These are phyloP conservation scores for Apiotrichum akiyoshidainum DNA, from an alignment of 1,284 basidiomycete species.

Conservation along the genomic window DNA sequence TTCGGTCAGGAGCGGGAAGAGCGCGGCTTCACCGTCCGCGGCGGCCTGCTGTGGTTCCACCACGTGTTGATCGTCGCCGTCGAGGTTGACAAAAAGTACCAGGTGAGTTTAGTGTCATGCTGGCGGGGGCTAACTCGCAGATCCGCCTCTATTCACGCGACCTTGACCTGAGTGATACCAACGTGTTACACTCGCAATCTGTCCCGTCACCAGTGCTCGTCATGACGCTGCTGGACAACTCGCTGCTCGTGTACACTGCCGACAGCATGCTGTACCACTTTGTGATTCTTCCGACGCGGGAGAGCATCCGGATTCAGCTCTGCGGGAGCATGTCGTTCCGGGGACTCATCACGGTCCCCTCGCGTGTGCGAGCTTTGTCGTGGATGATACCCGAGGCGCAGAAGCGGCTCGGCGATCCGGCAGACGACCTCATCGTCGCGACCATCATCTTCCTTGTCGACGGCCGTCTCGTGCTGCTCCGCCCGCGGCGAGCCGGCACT, in stretches of 20 bases:
- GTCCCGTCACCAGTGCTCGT: slow-evolving; percentile 74
- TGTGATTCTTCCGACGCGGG: slow-evolving; percentile 78
- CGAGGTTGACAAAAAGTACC: slow-evolving; percentile 71
- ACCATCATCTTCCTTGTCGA: slow-evolving; percentile 96
- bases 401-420: slow-evolving; percentile 90
- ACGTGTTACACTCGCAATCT: slow-evolving; percentile 78
- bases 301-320: slow-evolving; percentile 77
- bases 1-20: slow-evolving; percentile 85
- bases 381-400: slow-evolving; percentile 95
- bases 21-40: slow-evolving; percentile 79
- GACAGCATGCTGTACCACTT: slow-evolving; percentile 95
- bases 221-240: slow-evolving; percentile 89
- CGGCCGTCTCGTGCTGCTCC: slow-evolving; percentile 81
- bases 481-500: slow-evolving; percentile 73
- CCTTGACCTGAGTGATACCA: slow-evolving; percentile 78
- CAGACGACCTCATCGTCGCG: slow-evolving; percentile 86
- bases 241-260: slow-evolving; percentile 92
- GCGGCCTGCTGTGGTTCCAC: slow-evolving; percentile 94
- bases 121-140: slow-evolving; percentile 53
- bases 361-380: slow-evolving; percentile 82
- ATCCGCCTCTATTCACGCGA: slow-evolving; percentile 95
- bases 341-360: slow-evolving; percentile 82
- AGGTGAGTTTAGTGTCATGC: slow-evolving; percentile 56
- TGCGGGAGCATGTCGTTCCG: slow-evolving; percentile 95
- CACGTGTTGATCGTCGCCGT: slow-evolving; percentile 90